phyloP scores from a whole-genome alignment of 2,329 filamentous ascomycete species.

The Aspergillus glaucus region DNA sequence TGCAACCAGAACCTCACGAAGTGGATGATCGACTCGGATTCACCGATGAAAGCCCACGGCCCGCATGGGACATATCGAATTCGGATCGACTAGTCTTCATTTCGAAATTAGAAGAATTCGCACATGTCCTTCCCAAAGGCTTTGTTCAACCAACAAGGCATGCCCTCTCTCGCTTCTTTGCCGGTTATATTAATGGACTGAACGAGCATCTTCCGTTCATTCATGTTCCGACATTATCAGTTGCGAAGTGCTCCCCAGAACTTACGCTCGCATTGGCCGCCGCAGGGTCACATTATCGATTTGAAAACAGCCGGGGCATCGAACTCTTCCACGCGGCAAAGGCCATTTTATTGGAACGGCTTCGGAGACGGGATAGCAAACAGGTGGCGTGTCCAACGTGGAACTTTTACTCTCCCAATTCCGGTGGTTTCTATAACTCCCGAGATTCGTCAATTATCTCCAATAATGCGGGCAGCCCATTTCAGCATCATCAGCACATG shows the following conservation, averaged over 20 bases:
- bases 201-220: slow-evolving; percentile 49
- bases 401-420: slow-evolving; percentile 34
- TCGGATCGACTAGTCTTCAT: slow-evolving; percentile 41
- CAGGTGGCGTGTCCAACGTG: slow-evolving; percentile 37
- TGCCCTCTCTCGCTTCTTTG: slow-evolving; percentile 44
- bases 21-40: slow-evolving; percentile 38
- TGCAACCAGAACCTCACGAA: slow-evolving; percentile 42
- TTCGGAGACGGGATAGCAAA: slow-evolving; percentile 45
- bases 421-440: slow-evolving; percentile 32
- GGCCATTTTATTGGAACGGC: slow-evolving; percentile 48
- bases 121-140: slow-evolving; percentile 39
- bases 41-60: slow-evolving; percentile 37
- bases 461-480: slow-evolving; percentile 39
- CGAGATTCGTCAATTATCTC: slow-evolving; percentile 37
- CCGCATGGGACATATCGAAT: slow-evolving; percentile 44
- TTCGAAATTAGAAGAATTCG: slow-evolving; percentile 40
- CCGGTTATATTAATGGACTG: slow-evolving; percentile 47
- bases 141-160: slow-evolving; percentile 46
- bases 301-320: slow-evolving; percentile 47
- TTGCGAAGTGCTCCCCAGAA: slow-evolving; percentile 41
- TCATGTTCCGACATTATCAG: slow-evolving; percentile 44
- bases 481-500: slow-evolving; percentile 34
- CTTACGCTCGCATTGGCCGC: slow-evolving; percentile 48
- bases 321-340: slow-evolving; percentile 54
- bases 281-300: slow-evolving; percentile 44